Conservation (phyloP, 1,139 yeast genomes). For the Chernovozyma aurita region DNA sequence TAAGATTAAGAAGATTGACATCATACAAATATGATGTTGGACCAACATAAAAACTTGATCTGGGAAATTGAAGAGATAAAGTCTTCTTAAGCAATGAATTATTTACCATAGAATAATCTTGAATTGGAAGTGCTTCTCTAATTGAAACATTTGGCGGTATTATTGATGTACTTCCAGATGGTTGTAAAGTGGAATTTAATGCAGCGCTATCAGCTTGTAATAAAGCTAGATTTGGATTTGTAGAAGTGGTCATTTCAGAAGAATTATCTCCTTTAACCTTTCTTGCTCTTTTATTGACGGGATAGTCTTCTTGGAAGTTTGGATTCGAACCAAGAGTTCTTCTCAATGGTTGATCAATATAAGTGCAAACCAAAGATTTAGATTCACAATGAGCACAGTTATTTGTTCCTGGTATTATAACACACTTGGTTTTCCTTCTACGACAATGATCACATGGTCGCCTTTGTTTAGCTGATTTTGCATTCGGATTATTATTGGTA, state of each 20-base stretch:
- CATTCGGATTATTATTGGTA: not conserved
- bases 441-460: constrained; percentile 71
- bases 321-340: constrained; percentile 10
- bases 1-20: constrained; percentile 48
- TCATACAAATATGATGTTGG: constrained; percentile 67
- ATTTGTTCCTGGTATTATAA: constrained; percentile 50
- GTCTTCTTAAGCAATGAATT: constrained; percentile 43
- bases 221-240: constrained; percentile 8
- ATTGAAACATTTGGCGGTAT: constrained; percentile 51
- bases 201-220: constrained; percentile 8
- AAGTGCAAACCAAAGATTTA: constrained; percentile 63
- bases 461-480: not conserved
- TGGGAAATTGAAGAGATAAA: constrained; percentile 57
- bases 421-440: constrained; percentile 61
- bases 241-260: not conserved
- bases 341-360: constrained; percentile 30
- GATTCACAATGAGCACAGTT: constrained; percentile 68
- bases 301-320: constrained; percentile 2
- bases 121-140: constrained; percentile 50
- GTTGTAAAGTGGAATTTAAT: too few species aligned
- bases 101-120: constrained; percentile 51
- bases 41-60: constrained; percentile 74
- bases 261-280: constrained; percentile 5
- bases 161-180: constrained; percentile 10
- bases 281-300: not conserved